Base-by-base conservation (phyloP, 805 yeast genomes). In the Citeromyces nyonsensis region DNA sequence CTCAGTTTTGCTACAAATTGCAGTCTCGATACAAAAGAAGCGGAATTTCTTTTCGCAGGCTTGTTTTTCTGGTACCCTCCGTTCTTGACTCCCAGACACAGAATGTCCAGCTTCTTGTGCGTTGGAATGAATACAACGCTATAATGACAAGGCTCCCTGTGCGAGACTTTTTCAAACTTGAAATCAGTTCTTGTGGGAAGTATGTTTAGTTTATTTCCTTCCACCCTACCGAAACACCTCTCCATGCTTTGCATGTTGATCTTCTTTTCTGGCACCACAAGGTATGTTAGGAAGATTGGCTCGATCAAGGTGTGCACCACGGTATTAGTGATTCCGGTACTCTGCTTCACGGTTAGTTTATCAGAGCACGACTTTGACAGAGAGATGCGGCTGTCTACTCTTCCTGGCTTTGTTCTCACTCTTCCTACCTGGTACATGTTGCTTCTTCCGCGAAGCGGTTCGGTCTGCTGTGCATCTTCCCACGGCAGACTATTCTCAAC, bases 331-430 rank as follows among this genome's bases (percentile, higher is more conserved):
- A 77, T 31, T 0, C 84, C 78, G 0, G 59, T 56, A 25, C 56
- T 52, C 47, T 83, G 95, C 36, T 64, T 63, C 31, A 76, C 33
- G 28, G 81, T 63, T 15, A 88, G 49, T 44, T 88, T 88, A 49
- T 88, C 97, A 1, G 93, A 73, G 48, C 97, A 88, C 1, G 95
- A 82, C 49, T 85, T 88, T 22, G 93, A 80, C 31, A 66, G 51
- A 0, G 94, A 68, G 4, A 72, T 39, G 2, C 66, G 64, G 3
- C 95, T 78, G 47, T 91, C 97, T 20, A 61, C 49, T 32, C 97
- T 52, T 2, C 98, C 98, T 0, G 97, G 98, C 46, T 91, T 88
- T 0, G 97, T 86, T 39, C 98, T 60, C 1, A 88, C 85, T 6
- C 57, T 51, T 0, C 95, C 94, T 2, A 63, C 51, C 12, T 53